A percentile compares a stretch with the other conserved stretches of the same genome.
phyloP scores from a whole-genome alignment of 1,284 basidiomycete species.

The Cryptococcus sp. region DNA sequence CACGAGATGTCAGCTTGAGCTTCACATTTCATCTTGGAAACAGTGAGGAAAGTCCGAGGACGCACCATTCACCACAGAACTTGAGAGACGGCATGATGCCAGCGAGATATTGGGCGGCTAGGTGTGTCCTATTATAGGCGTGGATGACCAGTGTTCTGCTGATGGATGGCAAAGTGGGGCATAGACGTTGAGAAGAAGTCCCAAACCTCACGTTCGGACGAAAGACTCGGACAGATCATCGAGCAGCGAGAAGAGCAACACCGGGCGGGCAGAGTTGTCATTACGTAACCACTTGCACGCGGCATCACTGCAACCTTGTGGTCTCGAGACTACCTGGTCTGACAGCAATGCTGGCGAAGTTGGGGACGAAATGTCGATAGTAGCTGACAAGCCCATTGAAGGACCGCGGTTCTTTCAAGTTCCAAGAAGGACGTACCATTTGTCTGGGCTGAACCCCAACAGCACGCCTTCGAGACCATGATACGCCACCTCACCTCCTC shows the following conservation, averaged over 20 bases:
- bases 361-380: not conserved
- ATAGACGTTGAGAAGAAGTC: not conserved
- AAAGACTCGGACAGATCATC: not conserved
- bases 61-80: constrained; percentile 76
- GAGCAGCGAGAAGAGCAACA: not conserved
- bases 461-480: not conserved
- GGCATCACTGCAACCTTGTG: no score
- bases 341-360: not conserved
- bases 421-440: no score
- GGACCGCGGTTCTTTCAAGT: no score
- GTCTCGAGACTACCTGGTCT: not conserved
- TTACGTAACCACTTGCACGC: no score
- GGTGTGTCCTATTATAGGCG: not conserved
- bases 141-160: not conserved
- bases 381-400: not conserved
- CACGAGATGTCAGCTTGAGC: not conserved
- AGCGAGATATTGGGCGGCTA: not conserved
- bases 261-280: no score
- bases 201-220: not conserved
- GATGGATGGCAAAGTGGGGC: not conserved
- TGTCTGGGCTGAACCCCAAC: no score
- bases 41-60: not conserved
- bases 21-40: not conserved
- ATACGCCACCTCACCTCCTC: not conserved
- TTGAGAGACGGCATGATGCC: constrained; percentile 57